Evolutionary conservation across 352 stramenopile genomes (phyloP).

Genomic region (Pythium coloratum): DNA sequence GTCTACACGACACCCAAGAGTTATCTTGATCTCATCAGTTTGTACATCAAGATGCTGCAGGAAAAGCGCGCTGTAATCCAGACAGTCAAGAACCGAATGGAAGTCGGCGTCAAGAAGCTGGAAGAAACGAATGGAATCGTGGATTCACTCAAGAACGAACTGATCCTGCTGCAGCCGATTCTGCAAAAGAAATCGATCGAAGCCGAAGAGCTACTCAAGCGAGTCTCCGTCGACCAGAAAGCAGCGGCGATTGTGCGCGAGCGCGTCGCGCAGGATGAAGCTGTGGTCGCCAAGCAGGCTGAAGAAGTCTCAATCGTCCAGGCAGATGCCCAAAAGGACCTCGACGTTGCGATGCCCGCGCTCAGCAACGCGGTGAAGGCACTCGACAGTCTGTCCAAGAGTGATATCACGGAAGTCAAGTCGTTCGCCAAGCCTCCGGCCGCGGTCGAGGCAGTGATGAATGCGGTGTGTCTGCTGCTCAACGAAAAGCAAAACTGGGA

Average conservation of each 20-base stretch:
- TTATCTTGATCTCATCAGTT: conserved; percentile 95
- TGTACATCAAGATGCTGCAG: conserved; percentile 93
- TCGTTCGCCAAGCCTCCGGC: conserved; percentile 92
- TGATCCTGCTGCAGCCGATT: conserved; percentile 92
- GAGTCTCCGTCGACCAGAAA: conserved; percentile 92
- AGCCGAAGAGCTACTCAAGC: conserved; percentile 90
- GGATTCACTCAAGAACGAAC: conserved; percentile 89
- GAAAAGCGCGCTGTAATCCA: conserved; percentile 84
- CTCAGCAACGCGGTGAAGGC: conserved; percentile 89
- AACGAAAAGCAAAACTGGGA: conserved; percentile 94
- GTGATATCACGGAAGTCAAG: conserved; percentile 94
- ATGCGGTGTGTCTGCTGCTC: conserved; percentile 92
- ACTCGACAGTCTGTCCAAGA: conserved; percentile 90
- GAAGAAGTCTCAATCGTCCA: conserved; percentile 91
- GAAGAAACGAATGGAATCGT: conserved; percentile 95
- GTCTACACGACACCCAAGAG: conserved; percentile 97
- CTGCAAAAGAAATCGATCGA: conserved; percentile 90
- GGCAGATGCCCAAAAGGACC: conserved; percentile 91
- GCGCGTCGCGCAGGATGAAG: conserved; percentile 90
- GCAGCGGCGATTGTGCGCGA: conserved; percentile 88
- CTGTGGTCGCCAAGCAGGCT: conserved; percentile 88
- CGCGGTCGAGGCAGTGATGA: conserved; percentile 93
- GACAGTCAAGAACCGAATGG: conserved; percentile 87
- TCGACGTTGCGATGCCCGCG: conserved; percentile 92
- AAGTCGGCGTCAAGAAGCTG: conserved; percentile 92